These are phyloP conservation scores for Hyaloperonospora brassicae DNA, from an alignment of 352 stramenopile species.

Conservation along the genomic window DNA sequence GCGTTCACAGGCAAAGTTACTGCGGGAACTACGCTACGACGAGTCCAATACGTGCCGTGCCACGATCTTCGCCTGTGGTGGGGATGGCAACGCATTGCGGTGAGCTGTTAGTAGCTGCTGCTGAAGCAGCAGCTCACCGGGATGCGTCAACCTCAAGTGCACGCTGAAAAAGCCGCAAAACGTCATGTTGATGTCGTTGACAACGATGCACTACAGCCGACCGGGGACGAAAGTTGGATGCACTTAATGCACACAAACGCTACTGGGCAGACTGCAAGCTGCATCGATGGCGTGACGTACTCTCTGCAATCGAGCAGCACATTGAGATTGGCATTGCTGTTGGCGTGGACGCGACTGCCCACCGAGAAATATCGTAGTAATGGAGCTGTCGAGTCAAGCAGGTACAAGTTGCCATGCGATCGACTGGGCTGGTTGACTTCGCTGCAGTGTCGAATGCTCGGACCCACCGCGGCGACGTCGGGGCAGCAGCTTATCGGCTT, in stretches of 20 bases:
- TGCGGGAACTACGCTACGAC: too few relatives aligned
- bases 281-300: conserved; percentile 6
- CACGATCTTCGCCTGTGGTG: too few relatives aligned
- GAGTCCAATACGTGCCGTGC: too few relatives aligned
- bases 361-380: conserved; percentile 37
- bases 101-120: too few relatives aligned
- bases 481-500: not conserved
- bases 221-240: not conserved
- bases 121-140: conserved; percentile 23
- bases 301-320: not conserved
- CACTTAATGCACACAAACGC: conserved; percentile 8
- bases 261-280: conserved; percentile 23
- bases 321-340: not conserved
- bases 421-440: conserved; percentile 44
- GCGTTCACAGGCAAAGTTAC: too few relatives aligned
- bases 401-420: conserved; percentile 32
- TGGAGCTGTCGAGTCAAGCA: conserved; percentile 41
- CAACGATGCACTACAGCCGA: conserved; percentile 10
- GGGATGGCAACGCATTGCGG: too few relatives aligned
- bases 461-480: conserved; percentile 27
- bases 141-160: conserved; percentile 39
- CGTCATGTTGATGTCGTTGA: conserved; percentile 7
- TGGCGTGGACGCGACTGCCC: conserved; percentile 22
- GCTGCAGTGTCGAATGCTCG: conserved; percentile 25
- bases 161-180: conserved; percentile 17